Evolutionary conservation across 208 protist species (phyloP), one percentile per base, ranked within the genome.

Genomic region (Spongospora subterranea): DNA sequence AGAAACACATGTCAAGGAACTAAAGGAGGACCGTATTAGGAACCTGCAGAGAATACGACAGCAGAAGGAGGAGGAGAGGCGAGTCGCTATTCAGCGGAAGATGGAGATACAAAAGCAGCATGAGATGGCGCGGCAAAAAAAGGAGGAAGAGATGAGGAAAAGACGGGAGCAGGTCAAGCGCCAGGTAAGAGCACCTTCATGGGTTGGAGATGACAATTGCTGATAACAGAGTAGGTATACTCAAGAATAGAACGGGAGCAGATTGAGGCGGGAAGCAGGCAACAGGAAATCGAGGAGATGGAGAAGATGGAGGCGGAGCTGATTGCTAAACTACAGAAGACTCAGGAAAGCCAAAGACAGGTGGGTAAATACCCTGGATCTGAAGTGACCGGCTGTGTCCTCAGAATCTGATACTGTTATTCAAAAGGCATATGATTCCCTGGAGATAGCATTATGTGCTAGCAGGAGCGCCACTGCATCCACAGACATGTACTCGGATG

Each of bases 111-210:
- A 82, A 43, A 35, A 35, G n/a, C 71, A 82, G 71, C 71, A 82
- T 82, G 71, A 82, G n/a, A 20, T 45, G n/a, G 71, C 71, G n/a
- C 6, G 71, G 35, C 71, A 17, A 45, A 35, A 43, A 13, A 82
- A 82, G n/a, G 71, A 82, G n/a, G 71, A 82, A 43, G 71, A 82
- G 71, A 43, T 43, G 6, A 35, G 71, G 13, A 43, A 35, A 6
- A 82, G 71, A 82, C 6, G 71, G 13, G 71, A 35, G 13, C 71
- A 82, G n/a, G 71, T 82, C 13, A 82, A 82, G n/a, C 71, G 71
- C 6, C 71, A 82, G 71, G 71, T 82, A 24, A 60, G 24, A 24
- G 13, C 24, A 60, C 50, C 24, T 60, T 29, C 13, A 29, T 60
- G 50, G 13, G 50, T 29, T 29, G 50, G 24, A 60, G 50, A 60